Evolutionary conservation across 2,329 filamentous ascomycete genomes (phyloP), one percentile per base, ranked within the genome.

Genomic region (Xylariaceae sp.): DNA sequence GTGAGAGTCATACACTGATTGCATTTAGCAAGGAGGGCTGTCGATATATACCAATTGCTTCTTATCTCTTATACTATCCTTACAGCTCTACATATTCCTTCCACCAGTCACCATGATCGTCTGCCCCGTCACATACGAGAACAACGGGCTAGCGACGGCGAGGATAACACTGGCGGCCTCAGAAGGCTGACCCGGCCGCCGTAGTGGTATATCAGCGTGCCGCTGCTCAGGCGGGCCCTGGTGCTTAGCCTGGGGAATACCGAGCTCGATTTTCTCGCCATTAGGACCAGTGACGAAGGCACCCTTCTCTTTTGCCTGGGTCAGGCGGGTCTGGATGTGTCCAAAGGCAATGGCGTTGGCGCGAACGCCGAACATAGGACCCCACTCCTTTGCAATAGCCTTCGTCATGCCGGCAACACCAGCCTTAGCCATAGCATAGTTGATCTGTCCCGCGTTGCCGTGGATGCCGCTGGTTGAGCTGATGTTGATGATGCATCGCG

Each of bases 381-480:
- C 89, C 90, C 89, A 95, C 72, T 95, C 84, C 71, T 95, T 94
- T 3, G 89, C 88, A 61, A 95, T 88, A 2, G 88, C 90, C 72
- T 93, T 94, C 48, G 86, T 91, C 47, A 95, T 76, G 5, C 90
- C 90, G 10, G 80, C 80, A 12, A 95, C 80, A 37, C 88, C 90
- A 3, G 89, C 86, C 72, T 95, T 95, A 43, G 87, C 90, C 38
- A 91, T 72, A 27, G 85, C 79, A 67, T 95, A 95, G 74, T 95
- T 95, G 57, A 85, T 81, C 73, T 95, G 89, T n/a, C 89, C 89
- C 6, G 88, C 86, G 63, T 95, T 95, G 44, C 90, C 90, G 66
- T 94, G 82, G 11, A 93, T 73, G 42, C 90, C 89, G 23, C 80
- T 87, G 1, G 89, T 94, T 42, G 81, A 87, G 44, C 81, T 86